Percentiles rank a stretch among this genome's conserved stretches.
These are phyloP conservation scores for Bacidia rubella DNA, from an alignment of 495 filamentous ascomycete genomes.

Conservation along the genomic window DNA sequence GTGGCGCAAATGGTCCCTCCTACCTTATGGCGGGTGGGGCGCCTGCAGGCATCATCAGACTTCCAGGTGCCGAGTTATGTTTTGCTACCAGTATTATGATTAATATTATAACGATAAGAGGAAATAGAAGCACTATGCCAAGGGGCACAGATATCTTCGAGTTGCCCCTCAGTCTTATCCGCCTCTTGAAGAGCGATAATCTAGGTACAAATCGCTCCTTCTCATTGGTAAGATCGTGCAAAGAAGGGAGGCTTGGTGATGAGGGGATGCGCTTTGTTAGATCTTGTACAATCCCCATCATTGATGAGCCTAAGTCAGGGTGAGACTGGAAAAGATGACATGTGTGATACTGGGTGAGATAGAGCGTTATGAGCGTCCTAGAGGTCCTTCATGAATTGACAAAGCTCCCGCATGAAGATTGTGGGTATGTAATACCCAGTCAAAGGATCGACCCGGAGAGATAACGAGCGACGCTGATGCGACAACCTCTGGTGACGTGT, in stretches of 20 bases:
- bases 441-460: background rate
- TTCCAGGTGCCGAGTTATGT: conserved; percentile 70
- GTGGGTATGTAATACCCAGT: background rate
- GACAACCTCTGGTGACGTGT: no score
- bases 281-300: conserved; percentile 52
- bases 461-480: background rate
- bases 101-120: conserved; percentile 78
- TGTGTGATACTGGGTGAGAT: background rate
- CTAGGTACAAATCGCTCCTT: conserved; percentile 39
- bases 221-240: conserved; percentile 43
- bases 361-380: background rate
- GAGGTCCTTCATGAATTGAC: background rate
- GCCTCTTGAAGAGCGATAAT: conserved; percentile 76
- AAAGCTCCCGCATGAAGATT: no score
- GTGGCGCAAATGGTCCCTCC: no score
- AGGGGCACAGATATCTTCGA: conserved; percentile 88
- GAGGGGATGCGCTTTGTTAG: conserved; percentile 51
- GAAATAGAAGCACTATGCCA: conserved; percentile 85
- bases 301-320: background rate
- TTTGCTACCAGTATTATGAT: conserved; percentile 82
- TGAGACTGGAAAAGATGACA: background rate
- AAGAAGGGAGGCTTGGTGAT: conserved; percentile 41
- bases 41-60: conserved; percentile 78
- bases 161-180: conserved; percentile 86
- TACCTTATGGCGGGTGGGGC: conserved; percentile 87